Conservation (phyloP, 257 asterid genomes). For the Nyctanthes arbortristis region DNA sequence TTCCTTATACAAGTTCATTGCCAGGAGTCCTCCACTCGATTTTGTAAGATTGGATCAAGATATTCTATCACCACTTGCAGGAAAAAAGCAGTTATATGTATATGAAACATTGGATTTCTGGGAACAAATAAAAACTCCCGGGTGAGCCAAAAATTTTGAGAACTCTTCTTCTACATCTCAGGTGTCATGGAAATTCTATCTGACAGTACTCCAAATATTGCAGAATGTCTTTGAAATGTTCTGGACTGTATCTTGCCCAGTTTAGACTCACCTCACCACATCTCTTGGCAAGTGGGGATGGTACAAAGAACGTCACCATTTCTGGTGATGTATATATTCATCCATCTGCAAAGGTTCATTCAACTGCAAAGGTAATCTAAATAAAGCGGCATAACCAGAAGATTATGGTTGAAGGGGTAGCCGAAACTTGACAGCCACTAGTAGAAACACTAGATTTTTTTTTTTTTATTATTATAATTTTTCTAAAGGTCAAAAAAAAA, state of each 20-base stretch:
- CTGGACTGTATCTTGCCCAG: constrained; percentile 41
- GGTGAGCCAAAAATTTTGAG: constrained; percentile 42
- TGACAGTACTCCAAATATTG: constrained; percentile 8
- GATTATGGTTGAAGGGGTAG: no score
- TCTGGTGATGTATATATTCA: constrained; percentile 42
- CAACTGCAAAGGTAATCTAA: constrained; percentile 70
- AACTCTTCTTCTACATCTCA: constrained; percentile 15
- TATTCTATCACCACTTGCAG: constrained; percentile 88
- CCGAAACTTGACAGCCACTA: no score
- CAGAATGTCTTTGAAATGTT: constrained; percentile 31
- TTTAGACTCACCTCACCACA: constrained; percentile 34
- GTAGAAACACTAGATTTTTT: no score
- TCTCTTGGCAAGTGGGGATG: constrained; percentile 38
- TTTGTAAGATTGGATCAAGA: constrained; percentile 93
- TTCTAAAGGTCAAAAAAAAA: no score
- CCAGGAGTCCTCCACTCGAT: constrained; percentile 79
- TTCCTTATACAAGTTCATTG: constrained; percentile 28
- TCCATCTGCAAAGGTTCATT: constrained; percentile 39
- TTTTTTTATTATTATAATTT: no score
- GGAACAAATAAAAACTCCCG: constrained; percentile 93
- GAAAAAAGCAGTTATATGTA: constrained; percentile 75
- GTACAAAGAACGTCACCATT: constrained; percentile 30
- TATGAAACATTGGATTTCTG: constrained; percentile 83
- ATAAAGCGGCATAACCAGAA: no score
- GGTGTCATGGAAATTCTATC: not conserved